Evolutionary conservation across 441 rosid species (phyloP).

Genomic region (Erysimum cheiri): DNA sequence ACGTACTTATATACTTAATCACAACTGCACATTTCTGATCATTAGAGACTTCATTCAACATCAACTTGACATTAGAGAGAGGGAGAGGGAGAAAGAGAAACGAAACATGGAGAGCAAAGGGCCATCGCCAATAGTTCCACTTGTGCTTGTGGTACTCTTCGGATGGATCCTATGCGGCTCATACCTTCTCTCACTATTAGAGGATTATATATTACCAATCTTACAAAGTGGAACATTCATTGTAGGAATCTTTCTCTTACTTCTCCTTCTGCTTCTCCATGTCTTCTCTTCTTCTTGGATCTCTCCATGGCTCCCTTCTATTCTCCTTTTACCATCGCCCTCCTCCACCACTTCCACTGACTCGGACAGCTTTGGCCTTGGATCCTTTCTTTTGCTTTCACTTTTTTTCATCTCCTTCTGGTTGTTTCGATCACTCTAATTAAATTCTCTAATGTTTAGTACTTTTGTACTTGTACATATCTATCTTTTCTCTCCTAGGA

Average conservation of each 20-base stretch:
- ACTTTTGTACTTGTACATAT: not conserved
- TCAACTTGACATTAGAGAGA: conserved; percentile 15
- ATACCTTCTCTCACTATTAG: conserved; percentile 31
- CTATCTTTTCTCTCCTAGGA: not conserved
- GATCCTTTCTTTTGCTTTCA: conserved; percentile 39
- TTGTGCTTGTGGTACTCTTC: conserved; percentile 36
- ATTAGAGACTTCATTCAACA: conserved; percentile 11
- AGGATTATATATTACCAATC: conserved; percentile 37
- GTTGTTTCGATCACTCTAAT: conserved; percentile 34
- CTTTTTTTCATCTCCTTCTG: conserved; percentile 39
- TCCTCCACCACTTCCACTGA: conserved; percentile 34
- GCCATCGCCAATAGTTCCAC: conserved; percentile 46
- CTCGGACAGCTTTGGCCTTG: conserved; percentile 43
- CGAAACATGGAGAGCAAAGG: conserved; percentile 41
- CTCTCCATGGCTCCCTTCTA: conserved; percentile 44
- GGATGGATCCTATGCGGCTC: conserved; percentile 46
- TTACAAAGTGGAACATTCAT: conserved; percentile 44
- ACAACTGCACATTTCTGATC: conserved; percentile 5
- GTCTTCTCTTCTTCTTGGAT: conserved; percentile 45
- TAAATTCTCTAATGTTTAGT: not conserved
- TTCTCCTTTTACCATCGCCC: conserved; percentile 36
- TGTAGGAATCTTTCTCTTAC: conserved; percentile 40
- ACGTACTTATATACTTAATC: conserved; percentile 3
- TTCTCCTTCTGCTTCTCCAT: conserved; percentile 43
- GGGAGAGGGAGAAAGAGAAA: not conserved